These are phyloP conservation scores for Pseudopyrenochaeta lycopersici DNA, from an alignment of 2,329 filamentous ascomycete species.

Conservation along the genomic window DNA sequence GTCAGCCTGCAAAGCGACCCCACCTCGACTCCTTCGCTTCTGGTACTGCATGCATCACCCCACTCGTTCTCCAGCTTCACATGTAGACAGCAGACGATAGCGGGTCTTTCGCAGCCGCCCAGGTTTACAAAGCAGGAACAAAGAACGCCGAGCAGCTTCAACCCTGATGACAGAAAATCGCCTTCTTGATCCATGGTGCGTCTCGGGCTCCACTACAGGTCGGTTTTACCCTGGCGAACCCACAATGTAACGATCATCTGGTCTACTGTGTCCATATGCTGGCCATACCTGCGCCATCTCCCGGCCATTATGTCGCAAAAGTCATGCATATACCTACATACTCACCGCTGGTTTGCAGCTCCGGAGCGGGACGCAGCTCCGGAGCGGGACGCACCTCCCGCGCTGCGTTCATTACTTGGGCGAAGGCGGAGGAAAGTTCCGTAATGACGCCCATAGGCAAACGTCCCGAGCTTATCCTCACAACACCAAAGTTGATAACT, in stretches of 20 bases:
- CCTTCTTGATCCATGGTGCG: background rate
- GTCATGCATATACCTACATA: background rate
- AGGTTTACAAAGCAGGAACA: background rate
- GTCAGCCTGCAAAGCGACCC: slow-evolving; percentile 1
- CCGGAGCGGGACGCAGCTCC: slow-evolving; percentile 3
- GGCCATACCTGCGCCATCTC: background rate
- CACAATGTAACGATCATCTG: background rate
- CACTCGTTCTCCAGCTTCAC: slow-evolving; percentile 13
- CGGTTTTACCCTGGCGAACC: background rate
- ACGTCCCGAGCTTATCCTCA: background rate
- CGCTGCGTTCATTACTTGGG: background rate
- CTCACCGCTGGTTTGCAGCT: slow-evolving; percentile 8
- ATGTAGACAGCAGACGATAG: background rate
- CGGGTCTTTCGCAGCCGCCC: background rate
- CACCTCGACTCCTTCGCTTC: slow-evolving; percentile 1
- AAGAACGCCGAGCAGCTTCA: background rate
- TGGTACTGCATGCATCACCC: background rate
- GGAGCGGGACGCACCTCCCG: background rate
- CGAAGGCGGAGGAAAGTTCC: too few relatives aligned
- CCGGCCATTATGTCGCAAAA: background rate
- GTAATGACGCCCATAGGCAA: too few relatives aligned
- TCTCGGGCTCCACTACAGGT: background rate
- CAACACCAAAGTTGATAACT: background rate
- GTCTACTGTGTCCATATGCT: background rate
- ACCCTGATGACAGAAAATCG: background rate